Evolutionary conservation across 306 rosid genomes (phyloP).

Genomic region (Castanospermum australe): DNA sequence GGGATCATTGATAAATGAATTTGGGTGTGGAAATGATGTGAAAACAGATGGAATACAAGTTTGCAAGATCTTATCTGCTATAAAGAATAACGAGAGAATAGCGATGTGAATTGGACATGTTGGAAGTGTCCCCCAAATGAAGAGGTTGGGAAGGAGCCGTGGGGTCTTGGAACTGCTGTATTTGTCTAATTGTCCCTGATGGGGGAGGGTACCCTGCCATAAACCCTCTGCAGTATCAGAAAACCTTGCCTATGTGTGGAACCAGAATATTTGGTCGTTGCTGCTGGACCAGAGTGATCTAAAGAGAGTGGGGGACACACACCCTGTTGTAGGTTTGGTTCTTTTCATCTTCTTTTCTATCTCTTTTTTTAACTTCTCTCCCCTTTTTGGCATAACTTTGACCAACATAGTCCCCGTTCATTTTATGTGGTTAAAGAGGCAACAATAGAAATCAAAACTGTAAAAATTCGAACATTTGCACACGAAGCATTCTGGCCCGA

Average conservation of each 20-base stretch:
- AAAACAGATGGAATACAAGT: conserved; percentile 50
- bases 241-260: conserved; percentile 30
- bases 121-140: conserved; percentile 36
- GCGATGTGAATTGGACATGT: conserved; percentile 48
- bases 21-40: conserved; percentile 36
- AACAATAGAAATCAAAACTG: not conserved
- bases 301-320: not conserved
- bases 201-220: conserved; percentile 10
- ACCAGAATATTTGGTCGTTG: conserved; percentile 43
- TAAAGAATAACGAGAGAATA: conserved; percentile 46
- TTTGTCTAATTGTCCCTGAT: conserved; percentile 45
- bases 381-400: not conserved
- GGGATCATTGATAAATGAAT: not conserved
- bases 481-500: not conserved
- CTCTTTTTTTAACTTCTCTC: not conserved
- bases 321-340: not conserved
- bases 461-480: not conserved
- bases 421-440: not conserved
- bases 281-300: conserved; percentile 17
- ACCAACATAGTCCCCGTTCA: not conserved
- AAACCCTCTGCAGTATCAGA: not conserved
- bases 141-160: conserved; percentile 33
- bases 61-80: conserved; percentile 76
- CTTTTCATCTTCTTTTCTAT: not conserved
- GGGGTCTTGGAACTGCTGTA: conserved; percentile 34